phyloP scores from a whole-genome alignment of 202 grass and related monocot genomes.

The Musa balbisiana region DNA sequence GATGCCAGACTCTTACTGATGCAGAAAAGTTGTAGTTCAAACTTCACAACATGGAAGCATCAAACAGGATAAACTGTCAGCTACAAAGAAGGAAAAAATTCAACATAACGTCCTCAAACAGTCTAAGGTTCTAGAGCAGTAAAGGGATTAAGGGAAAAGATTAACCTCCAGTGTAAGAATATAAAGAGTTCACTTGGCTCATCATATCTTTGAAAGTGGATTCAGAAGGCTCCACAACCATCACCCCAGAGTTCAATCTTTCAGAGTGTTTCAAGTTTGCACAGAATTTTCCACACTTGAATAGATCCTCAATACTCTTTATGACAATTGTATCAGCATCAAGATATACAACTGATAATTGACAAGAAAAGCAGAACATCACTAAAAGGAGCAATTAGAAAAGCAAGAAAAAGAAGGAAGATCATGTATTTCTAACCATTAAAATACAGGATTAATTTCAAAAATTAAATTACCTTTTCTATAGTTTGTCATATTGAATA shows the following conservation, averaged over 20 bases:
- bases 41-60: too few relatives aligned
- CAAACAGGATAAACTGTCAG: background rate
- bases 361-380: background rate
- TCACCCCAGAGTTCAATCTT: slow-evolving; percentile 93
- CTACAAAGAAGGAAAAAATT: slow-evolving; percentile 7
- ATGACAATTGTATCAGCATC: slow-evolving; percentile 92
- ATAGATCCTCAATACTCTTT: slow-evolving; percentile 80
- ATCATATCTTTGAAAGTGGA: slow-evolving; percentile 82
- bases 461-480: slow-evolving; percentile 46
- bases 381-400: background rate
- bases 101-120: background rate
- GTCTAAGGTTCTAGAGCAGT: background rate
- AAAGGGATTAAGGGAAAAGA: slow-evolving; percentile 12
- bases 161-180: slow-evolving; percentile 90
- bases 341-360: slow-evolving; percentile 78
- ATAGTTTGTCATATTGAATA: slow-evolving; percentile 83
- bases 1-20: too few relatives aligned
- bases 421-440: too few relatives aligned
- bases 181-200: slow-evolving; percentile 49
- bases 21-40: too few relatives aligned
- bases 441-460: background rate
- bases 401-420: slow-evolving; percentile 6
- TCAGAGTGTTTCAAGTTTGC: slow-evolving; percentile 96
- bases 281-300: slow-evolving; percentile 92
- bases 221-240: slow-evolving; percentile 96